Evolutionary conservation across 148 eudicot species (phyloP).

Genomic region (Heliamphora exappendiculata): DNA sequence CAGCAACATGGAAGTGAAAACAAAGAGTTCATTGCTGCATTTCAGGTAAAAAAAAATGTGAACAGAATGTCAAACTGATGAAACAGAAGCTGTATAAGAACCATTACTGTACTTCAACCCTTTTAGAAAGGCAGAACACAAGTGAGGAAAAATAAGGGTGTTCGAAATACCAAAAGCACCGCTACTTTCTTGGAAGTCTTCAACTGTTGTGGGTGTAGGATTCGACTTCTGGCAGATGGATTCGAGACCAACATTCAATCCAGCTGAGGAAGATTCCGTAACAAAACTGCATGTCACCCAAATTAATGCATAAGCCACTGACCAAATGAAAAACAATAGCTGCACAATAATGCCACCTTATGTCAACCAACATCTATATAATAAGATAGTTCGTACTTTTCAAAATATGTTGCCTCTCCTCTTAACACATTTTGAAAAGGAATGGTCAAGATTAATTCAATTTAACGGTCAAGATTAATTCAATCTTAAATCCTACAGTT

Average conservation of each 20-base stretch:
- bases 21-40: not conserved
- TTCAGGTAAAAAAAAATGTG: not conserved
- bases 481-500: no score
- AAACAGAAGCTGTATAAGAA: conserved; percentile 49
- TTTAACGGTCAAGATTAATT: no score
- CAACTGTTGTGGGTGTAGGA: conserved; percentile 19
- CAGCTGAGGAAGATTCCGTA: conserved; percentile 52
- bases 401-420: no score
- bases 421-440: no score
- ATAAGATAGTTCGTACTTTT: no score
- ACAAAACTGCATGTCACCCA: conserved; percentile 50
- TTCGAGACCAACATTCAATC: conserved; percentile 68
- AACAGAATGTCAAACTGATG: conserved; percentile 38
- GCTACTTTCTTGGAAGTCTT: conserved; percentile 24
- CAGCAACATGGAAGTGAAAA: not conserved
- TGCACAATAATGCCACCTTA: not conserved
- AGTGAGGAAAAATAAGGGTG: conserved; percentile 31
- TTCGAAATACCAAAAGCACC: conserved; percentile 44
- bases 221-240: conserved; percentile 19
- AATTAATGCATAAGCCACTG: not conserved
- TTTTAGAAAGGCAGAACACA: conserved; percentile 50
- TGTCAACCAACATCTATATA: no score
- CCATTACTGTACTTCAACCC: conserved; percentile 51
- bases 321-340: not conserved
- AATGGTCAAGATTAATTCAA: no score